phyloP scores from a whole-genome alignment of 2,329 filamentous ascomycete species.

The Arachnomyces sp. region DNA sequence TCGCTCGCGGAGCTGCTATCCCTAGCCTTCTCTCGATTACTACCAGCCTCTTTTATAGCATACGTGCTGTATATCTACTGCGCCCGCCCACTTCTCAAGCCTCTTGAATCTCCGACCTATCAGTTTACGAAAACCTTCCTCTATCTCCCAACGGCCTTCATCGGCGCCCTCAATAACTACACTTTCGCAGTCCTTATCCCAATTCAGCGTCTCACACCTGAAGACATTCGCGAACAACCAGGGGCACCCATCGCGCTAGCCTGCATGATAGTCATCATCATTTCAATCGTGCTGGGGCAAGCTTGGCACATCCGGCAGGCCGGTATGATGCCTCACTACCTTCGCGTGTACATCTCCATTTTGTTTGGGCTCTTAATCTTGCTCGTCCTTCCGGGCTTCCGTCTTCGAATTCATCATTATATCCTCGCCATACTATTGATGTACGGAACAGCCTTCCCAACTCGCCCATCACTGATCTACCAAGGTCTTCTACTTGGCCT shows the following conservation, averaged over 20 bases:
- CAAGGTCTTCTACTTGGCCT: constrained; percentile 84
- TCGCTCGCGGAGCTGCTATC: constrained; percentile 66
- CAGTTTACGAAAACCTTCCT: constrained; percentile 85
- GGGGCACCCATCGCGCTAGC: constrained; percentile 77
- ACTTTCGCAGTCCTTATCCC: constrained; percentile 83
- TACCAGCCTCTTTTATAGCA: constrained; percentile 79
- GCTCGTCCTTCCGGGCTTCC: constrained; percentile 64
- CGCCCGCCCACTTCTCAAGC: constrained; percentile 60
- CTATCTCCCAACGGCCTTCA: constrained; percentile 84
- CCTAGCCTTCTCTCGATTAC: constrained; percentile 66
- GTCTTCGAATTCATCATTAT: constrained; percentile 89
- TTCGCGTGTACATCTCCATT: constrained; percentile 68
- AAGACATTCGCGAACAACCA: constrained; percentile 81
- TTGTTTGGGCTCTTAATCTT: constrained; percentile 58
- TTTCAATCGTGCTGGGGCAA: constrained; percentile 62
- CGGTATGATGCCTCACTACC: constrained; percentile 66
- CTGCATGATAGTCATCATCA: constrained; percentile 63
- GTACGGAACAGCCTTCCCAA: constrained; percentile 82
- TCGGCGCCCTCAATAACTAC: constrained; percentile 87
- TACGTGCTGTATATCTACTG: constrained; percentile 85
- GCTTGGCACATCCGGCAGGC: constrained; percentile 81
- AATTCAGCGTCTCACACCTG: constrained; percentile 80
- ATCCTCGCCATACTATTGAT: constrained; percentile 79
- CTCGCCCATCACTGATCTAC: constrained; percentile 72
- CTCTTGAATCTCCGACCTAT: constrained; percentile 54